Evolutionary conservation across 192 early-diverging fungal species (phyloP), one percentile per base, ranked within the genome.

Genomic region (Coemansia sp.): DNA sequence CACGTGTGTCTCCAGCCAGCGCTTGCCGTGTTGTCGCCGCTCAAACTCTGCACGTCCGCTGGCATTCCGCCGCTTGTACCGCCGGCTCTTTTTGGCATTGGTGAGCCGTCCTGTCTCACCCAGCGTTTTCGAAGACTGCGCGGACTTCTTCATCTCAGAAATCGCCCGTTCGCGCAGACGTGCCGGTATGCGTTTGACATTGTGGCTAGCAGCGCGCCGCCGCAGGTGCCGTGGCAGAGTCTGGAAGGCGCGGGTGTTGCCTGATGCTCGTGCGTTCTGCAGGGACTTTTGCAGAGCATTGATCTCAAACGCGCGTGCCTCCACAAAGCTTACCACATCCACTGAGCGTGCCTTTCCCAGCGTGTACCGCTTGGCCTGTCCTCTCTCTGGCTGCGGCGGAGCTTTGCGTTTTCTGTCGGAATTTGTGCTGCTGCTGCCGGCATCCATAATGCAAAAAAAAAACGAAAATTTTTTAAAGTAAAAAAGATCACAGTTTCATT

Each of bases 1-100:
- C 20, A 96, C 83, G 76, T 99, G 94, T 34, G 94, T 99, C 66
- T 96, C 94, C 20, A 99, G 64, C 97, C 94, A 99, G 31, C 83
- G 79, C 43, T 87, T 88, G 38, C 66, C 65, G 12, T 31, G 51
- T 70, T 77, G 75, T 39, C 75, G 70, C 56, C 45, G 56, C 68
- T 73, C 59, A 43, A 63, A 64, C 62, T 77, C 63, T 30, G 51
- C 45, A 36, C 62, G 60, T 34, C 63, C 52, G 40, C 66, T 32
- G 31, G 38, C 28, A 11, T 62, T 38, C 36, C 68, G 50, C 1
- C 71, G 70, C 71, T 78, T 60, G 63, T 82, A 76, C 39, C 79
- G 55, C 50, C 47, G 60, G 12, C 15, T 11, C 21, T 50, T 74
- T 41, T 52, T 47, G 49, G 59, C 77, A 20, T 56, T 53, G 28